Conservation (phyloP, 345 rosid species). For the Brassica incana region DNA sequence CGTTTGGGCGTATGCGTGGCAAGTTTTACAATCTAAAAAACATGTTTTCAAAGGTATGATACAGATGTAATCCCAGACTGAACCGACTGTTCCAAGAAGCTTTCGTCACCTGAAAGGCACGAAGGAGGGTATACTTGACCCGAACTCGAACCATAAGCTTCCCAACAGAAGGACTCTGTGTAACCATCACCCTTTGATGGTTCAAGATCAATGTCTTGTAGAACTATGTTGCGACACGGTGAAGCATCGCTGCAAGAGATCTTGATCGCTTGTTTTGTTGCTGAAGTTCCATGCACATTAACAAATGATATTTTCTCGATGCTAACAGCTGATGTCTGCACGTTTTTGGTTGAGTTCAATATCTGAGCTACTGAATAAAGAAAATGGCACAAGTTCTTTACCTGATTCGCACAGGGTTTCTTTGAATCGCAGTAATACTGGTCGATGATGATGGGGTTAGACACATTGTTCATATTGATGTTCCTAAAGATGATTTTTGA, state of each 20-base stretch:
- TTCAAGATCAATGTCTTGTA: constrained; percentile 64
- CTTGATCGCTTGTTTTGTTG: constrained; percentile 66
- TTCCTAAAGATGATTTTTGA: constrained; percentile 57
- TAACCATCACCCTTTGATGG: constrained; percentile 41
- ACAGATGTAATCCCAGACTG: constrained; percentile 24
- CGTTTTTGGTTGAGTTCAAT: background rate
- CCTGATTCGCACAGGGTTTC: constrained; percentile 83
- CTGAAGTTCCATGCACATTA: constrained; percentile 69
- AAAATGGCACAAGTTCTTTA: constrained; percentile 24
- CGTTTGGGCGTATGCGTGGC: background rate
- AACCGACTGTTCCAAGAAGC: constrained; percentile 52
- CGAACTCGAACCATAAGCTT: constrained; percentile 61
- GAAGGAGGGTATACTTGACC: constrained; percentile 65
- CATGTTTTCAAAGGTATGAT: constrained; percentile 37
- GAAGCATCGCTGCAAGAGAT: constrained; percentile 66
- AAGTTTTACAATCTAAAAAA: background rate
- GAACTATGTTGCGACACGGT: constrained; percentile 28
- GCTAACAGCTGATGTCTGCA: constrained; percentile 65
- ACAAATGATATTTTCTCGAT: constrained; percentile 54
- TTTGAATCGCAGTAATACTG: constrained; percentile 84
- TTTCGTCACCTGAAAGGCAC: constrained; percentile 46
- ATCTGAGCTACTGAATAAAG: background rate
- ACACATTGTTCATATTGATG: constrained; percentile 70
- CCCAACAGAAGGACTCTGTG: constrained; percentile 68
- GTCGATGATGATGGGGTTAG: constrained; percentile 80